These are phyloP conservation scores for Penicillium sp. DNA, from an alignment of 2,329 filamentous ascomycete genomes.

Conservation along the genomic window DNA sequence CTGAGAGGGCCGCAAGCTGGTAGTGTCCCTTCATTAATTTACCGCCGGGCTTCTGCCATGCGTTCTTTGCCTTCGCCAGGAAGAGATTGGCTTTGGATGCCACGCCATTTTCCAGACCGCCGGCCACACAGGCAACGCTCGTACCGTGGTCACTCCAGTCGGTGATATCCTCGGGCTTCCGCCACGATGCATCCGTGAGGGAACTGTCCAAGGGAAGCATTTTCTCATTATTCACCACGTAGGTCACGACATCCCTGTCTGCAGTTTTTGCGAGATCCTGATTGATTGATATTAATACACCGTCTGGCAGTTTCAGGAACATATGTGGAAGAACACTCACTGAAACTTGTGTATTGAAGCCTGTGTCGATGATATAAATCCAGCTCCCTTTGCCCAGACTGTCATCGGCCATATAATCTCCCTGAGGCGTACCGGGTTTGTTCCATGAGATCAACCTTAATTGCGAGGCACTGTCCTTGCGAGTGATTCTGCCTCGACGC, in stretches of 20 bases:
- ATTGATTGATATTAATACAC: neutral
- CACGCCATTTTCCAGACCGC: neutral
- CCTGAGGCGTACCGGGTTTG: neutral
- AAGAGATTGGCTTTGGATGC: neutral
- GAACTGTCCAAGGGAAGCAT: neutral
- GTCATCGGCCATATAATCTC: neutral
- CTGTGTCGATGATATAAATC: neutral
- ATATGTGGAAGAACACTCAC: neutral
- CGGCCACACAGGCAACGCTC: neutral
- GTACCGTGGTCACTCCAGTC: neutral
- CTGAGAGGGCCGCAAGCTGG: neutral
- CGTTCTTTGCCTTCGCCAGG: neutral
- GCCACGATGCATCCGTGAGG: neutral
- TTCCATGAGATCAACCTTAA: neutral
- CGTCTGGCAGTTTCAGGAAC: neutral
- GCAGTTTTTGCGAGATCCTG: neutral
- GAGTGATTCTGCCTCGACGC: neutral
- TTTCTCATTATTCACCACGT: neutral
- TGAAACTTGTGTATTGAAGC: neutral
- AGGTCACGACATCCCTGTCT: neutral
- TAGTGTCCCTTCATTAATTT: neutral
- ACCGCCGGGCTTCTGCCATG: neutral
- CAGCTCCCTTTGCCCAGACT: neutral
- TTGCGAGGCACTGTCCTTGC: neutral
- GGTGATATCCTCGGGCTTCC: neutral